Conservation (phyloP, 2,329 filamentous ascomycete species). For the Epichloe coenophiala region DNA sequence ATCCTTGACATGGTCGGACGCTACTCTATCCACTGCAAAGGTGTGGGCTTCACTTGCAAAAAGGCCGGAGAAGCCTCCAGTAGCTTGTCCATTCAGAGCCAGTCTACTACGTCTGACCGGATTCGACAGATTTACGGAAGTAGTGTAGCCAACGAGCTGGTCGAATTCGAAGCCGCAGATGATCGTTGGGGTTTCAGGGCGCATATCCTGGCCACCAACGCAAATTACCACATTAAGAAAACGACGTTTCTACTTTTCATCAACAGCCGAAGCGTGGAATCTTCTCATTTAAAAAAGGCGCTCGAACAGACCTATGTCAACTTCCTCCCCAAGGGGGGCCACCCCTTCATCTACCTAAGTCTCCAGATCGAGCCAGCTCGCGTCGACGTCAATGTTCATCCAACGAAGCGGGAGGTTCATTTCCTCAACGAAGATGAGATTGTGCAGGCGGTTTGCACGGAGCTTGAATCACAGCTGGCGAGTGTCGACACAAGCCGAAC, state of each 20-base stretch:
- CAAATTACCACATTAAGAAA: conserved; percentile 87
- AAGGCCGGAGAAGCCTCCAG: conserved; percentile 82
- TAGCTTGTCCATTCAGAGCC: conserved; percentile 65
- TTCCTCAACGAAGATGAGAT: conserved; percentile 98
- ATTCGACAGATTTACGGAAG: conserved; percentile 85
- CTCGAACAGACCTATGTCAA: conserved; percentile 78
- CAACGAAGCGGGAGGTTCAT: conserved; percentile 92
- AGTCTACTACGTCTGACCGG: conserved; percentile 61
- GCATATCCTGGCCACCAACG: conserved; percentile 72
- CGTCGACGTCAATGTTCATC: conserved; percentile 95
- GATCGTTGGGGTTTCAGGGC: conserved; percentile 74
- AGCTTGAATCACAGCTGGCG: conserved; percentile 64
- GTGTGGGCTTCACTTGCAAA: conserved; percentile 93
- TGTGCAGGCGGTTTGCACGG: conserved; percentile 68
- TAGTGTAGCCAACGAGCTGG: conserved; percentile 73
- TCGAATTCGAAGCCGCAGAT: conserved; percentile 61
- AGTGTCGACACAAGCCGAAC: conserved; percentile 87
- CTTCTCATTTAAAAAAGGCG: conserved; percentile 72
- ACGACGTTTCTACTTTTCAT: conserved; percentile 86
- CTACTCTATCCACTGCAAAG: conserved; percentile 81
- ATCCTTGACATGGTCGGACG: conserved; percentile 89
- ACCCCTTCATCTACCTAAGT: conserved; percentile 81
- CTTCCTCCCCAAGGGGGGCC: conserved; percentile 80
- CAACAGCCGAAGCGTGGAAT: conserved; percentile 90
- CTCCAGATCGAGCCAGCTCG: conserved; percentile 83